Evolutionary conservation across 768 basidiomycete genomes (phyloP).

Genomic region (Pholiota conissans): DNA sequence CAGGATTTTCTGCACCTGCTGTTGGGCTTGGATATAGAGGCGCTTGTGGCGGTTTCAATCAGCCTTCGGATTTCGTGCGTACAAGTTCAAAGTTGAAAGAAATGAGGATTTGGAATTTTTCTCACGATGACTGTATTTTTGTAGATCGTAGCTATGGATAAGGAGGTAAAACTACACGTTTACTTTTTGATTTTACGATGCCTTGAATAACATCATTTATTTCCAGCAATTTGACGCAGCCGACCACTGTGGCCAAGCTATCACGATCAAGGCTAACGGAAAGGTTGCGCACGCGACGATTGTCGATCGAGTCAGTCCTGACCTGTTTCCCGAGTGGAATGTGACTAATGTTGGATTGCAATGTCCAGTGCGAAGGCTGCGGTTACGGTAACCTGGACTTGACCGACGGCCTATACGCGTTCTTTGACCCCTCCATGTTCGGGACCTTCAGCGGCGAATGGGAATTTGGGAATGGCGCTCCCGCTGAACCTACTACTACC

Average conservation of each 20-base stretch:
- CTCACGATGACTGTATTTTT: neutral
- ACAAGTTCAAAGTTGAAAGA: too few relatives aligned
- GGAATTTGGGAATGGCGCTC: conserved; percentile 30
- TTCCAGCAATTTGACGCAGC: conserved; percentile 40
- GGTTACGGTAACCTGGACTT: conserved; percentile 43
- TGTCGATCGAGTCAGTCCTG: conserved; percentile 39
- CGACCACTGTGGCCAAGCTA: conserved; percentile 42
- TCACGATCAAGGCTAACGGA: conserved; percentile 40
- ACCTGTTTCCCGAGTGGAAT: neutral
- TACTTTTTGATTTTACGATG: neutral
- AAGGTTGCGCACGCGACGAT: conserved; percentile 42
- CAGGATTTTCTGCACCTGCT: too few relatives aligned
- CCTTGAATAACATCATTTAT: neutral
- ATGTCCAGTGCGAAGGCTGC: conserved; percentile 40
- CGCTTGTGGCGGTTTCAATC: conserved; percentile 37
- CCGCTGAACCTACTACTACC: conserved; percentile 10
- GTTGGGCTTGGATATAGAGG: conserved; percentile 29
- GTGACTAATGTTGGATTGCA: neutral
- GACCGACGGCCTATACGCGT: conserved; percentile 42
- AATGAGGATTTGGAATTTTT: neutral
- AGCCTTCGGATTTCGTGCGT: conserved; percentile 31
- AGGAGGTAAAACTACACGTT: conserved; percentile 27
- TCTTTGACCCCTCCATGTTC: conserved; percentile 30
- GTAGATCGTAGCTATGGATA: conserved; percentile 46
- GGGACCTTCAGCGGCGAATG: conserved; percentile 43